These are phyloP conservation scores for Boletus reticuloceps DNA, from an alignment of 768 basidiomycete species.

Conservation along the genomic window DNA sequence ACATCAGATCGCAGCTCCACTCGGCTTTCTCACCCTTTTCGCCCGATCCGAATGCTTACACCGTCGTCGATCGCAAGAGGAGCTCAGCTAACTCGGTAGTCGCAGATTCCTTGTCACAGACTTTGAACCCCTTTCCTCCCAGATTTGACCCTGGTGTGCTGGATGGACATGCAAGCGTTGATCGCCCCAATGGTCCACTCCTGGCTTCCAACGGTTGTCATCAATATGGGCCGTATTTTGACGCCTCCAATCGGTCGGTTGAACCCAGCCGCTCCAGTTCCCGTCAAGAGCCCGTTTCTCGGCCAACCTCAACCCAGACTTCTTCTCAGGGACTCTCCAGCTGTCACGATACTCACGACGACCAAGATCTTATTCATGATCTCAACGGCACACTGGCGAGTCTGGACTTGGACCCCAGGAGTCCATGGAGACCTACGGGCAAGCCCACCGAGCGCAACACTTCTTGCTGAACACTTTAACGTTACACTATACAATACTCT, in stretches of 20 bases:
- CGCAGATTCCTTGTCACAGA: slow-evolving; percentile 45
- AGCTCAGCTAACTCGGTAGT: slow-evolving; percentile 35
- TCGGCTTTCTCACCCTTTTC: slow-evolving; percentile 73
- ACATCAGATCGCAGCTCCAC: slow-evolving; percentile 16
- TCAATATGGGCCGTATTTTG: slow-evolving; percentile 45
- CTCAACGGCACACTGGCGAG: slow-evolving; percentile 76
- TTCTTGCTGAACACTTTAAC: slow-evolving; percentile 16
- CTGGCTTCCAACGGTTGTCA: slow-evolving; percentile 46
- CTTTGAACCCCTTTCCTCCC: slow-evolving; percentile 49
- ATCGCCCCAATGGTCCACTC: slow-evolving; percentile 42
- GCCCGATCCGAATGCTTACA: slow-evolving; percentile 60
- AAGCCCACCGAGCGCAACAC: slow-evolving; percentile 17
- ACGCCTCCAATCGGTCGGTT: slow-evolving; percentile 37
- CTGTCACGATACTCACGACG: slow-evolving; percentile 31
- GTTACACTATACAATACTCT: slow-evolving; percentile 4
- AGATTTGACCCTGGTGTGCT: slow-evolving; percentile 41
- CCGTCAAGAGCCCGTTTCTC: slow-evolving; percentile 50
- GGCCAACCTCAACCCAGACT: slow-evolving; percentile 50
- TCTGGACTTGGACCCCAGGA: slow-evolving; percentile 56
- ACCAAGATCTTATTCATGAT: slow-evolving; percentile 60
- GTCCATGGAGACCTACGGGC: slow-evolving; percentile 26
- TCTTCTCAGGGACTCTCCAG: slow-evolving; percentile 22
- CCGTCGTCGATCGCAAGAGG: slow-evolving; percentile 35
- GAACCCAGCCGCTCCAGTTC: slow-evolving; percentile 40
- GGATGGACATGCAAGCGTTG: slow-evolving; percentile 37